These are phyloP conservation scores for Quercus lobata DNA, from an alignment of 331 rosid species.

Conservation along the genomic window DNA sequence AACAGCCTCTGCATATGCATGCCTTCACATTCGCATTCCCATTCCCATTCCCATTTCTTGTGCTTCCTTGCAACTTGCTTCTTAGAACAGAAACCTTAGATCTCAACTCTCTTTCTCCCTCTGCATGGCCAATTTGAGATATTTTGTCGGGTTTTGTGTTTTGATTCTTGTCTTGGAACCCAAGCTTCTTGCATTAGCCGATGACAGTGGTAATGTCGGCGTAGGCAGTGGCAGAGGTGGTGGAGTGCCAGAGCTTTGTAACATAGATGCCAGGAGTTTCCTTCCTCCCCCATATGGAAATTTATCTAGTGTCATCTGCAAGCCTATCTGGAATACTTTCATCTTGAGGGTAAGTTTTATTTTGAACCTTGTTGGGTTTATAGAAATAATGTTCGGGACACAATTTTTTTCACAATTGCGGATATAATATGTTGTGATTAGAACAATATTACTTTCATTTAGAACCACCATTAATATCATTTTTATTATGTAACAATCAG, in stretches of 20 bases:
- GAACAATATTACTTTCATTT: too few relatives aligned
- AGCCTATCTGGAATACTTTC: constrained; percentile 84
- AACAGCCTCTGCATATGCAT: constrained; percentile 32
- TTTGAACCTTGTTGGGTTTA: neutral
- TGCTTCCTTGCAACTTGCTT: constrained; percentile 31
- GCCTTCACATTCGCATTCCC: constrained; percentile 31
- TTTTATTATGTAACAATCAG: too few relatives aligned
- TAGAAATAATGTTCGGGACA: too few relatives aligned
- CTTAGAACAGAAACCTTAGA: constrained; percentile 10
- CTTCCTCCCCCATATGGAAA: constrained; percentile 89
- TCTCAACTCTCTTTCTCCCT: constrained; percentile 23
- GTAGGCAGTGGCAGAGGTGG: constrained; percentile 8
- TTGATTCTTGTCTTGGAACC: constrained; percentile 33
- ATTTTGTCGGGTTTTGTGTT: constrained; percentile 26
- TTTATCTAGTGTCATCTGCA: constrained; percentile 57
- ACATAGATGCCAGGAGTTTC: constrained; percentile 57
- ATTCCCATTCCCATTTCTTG: constrained; percentile 27
- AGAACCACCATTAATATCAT: too few relatives aligned
- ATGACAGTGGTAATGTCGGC: constrained; percentile 13
- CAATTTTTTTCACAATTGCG: too few relatives aligned
- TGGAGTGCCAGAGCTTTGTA: constrained; percentile 36
- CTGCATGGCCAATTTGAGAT: constrained; percentile 54
- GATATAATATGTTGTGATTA: too few relatives aligned
- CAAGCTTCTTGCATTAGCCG: constrained; percentile 30
- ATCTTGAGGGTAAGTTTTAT: constrained; percentile 63